Evolutionary conservation across 805 yeast genomes (phyloP).

Genomic region (Diddensiella santjacobensis): DNA sequence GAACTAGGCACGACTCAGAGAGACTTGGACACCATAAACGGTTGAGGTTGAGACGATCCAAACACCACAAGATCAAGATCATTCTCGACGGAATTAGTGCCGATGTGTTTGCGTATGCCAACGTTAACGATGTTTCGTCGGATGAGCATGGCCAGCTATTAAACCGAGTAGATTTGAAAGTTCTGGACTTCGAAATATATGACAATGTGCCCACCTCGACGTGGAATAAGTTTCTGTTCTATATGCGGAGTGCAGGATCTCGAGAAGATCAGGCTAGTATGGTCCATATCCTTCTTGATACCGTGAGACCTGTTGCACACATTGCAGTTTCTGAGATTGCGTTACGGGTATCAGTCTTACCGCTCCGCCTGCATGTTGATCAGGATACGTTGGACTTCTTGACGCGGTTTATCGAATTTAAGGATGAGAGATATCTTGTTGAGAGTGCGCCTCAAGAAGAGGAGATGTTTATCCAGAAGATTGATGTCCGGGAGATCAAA

Average conservation of each 20-base stretch:
- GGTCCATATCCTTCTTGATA: slow-evolving; percentile 50
- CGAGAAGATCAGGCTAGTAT: slow-evolving; percentile 67
- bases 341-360: slow-evolving; percentile 54
- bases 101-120: slow-evolving; percentile 43
- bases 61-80: slow-evolving; percentile 52
- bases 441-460: slow-evolving; percentile 46
- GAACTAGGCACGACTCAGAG: not conserved
- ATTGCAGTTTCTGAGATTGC: slow-evolving; percentile 68
- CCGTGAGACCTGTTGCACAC: slow-evolving; percentile 59
- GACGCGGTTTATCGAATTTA: slow-evolving; percentile 75
- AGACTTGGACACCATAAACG: slow-evolving; percentile 17
- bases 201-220: slow-evolving; percentile 85
- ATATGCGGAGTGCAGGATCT: slow-evolving; percentile 64
- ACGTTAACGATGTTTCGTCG: slow-evolving; percentile 36
- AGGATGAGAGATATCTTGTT: slow-evolving; percentile 55
- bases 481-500: slow-evolving; percentile 46
- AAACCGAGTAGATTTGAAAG: slow-evolving; percentile 45
- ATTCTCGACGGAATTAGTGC: slow-evolving; percentile 54
- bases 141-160: slow-evolving; percentile 42
- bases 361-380: slow-evolving; percentile 80
- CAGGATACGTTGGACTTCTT: slow-evolving; percentile 90
- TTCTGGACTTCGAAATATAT: slow-evolving; percentile 55
- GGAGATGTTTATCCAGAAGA: slow-evolving; percentile 57
- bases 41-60: slow-evolving; percentile 63
- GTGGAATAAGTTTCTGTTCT: slow-evolving; percentile 80